phyloP scores from a whole-genome alignment of 225 moss, liverwort and hornwort genomes.

The Bryoerythrophyllum caledonicum region DNA sequence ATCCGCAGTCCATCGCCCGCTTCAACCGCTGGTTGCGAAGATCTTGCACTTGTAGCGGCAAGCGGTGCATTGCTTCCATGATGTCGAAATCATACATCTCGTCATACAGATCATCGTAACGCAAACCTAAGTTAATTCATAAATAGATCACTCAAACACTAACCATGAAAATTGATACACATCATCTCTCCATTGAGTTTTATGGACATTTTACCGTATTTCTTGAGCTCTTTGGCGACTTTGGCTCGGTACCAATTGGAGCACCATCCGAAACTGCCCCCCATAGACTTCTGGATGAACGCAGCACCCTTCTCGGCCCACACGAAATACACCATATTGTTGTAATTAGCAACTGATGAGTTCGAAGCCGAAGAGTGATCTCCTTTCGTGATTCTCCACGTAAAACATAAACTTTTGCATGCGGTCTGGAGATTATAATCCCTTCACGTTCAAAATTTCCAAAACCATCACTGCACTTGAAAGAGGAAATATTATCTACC shows the following conservation, averaged over 20 bases:
- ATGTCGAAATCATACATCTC: constrained; percentile 78
- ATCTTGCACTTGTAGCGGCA: constrained; percentile 73
- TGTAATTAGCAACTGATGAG: too few species aligned
- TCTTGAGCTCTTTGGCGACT: constrained; percentile 57
- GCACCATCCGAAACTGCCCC: constrained; percentile 50
- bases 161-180: too few species aligned
- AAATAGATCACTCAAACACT: too few species aligned
- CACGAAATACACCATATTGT: constrained; percentile 26
- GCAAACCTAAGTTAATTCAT: constrained; percentile 51
- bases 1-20: constrained; percentile 75
- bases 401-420: neutral
- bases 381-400: neutral
- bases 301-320: constrained; percentile 48
- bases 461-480: neutral
- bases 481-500: neutral
- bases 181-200: neutral
- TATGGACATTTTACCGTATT: constrained; percentile 33
- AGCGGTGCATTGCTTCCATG: constrained; percentile 73
- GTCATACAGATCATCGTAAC: constrained; percentile 85
- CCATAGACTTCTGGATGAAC: constrained; percentile 44
- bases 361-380: too few species aligned
- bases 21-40: constrained; percentile 79
- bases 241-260: constrained; percentile 53
- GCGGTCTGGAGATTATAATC: neutral
- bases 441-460: neutral